phyloP scores from a whole-genome alignment of 176 grass and related monocot species.

The Puccinellia tenuiflora region DNA sequence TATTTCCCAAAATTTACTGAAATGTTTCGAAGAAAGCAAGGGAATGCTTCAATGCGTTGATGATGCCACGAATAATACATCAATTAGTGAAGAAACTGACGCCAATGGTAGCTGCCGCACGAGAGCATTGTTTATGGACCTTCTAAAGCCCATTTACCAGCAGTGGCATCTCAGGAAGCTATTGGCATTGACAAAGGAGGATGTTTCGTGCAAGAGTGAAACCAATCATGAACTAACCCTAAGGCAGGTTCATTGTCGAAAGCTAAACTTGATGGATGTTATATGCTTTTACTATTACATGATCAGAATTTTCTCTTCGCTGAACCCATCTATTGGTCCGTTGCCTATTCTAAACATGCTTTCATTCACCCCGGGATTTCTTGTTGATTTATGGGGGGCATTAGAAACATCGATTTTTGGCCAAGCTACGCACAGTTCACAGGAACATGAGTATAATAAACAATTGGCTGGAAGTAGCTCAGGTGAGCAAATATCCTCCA shows the following conservation, averaged over 20 bases:
- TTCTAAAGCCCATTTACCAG: slow-evolving; percentile 92
- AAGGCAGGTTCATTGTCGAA: slow-evolving; percentile 14
- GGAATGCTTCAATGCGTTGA: slow-evolving; percentile 17
- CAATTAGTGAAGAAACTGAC: slow-evolving; percentile 27
- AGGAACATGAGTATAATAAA: slow-evolving; percentile 39
- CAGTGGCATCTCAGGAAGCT: slow-evolving; percentile 97
- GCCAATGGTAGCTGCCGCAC: slow-evolving; percentile 17
- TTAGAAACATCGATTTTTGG: slow-evolving; percentile 61
- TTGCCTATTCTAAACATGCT: slow-evolving; percentile 91
- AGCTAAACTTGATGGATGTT: slow-evolving; percentile 52
- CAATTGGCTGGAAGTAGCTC: slow-evolving; percentile 38
- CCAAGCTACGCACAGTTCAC: slow-evolving; percentile 20
- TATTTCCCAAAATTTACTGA: slow-evolving; percentile 61
- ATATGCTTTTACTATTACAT: slow-evolving; percentile 85
- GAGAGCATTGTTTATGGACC: slow-evolving; percentile 54
- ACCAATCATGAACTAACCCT: slow-evolving; percentile 11
- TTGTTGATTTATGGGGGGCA: slow-evolving; percentile 71
- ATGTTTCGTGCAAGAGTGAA: slow-evolving; percentile 10
- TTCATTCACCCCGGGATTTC: slow-evolving; percentile 89
- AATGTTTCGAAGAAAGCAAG: slow-evolving; percentile 53
- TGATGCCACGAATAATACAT: slow-evolving; percentile 19
- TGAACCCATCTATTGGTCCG: slow-evolving; percentile 56
- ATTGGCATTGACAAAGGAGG: slow-evolving; percentile 47
- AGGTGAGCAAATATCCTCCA: slow-evolving; percentile 40
- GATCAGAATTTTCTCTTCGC: slow-evolving; percentile 68